Conservation (phyloP, 2,329 filamentous ascomycete genomes). For the Clarireedia paspali region DNA sequence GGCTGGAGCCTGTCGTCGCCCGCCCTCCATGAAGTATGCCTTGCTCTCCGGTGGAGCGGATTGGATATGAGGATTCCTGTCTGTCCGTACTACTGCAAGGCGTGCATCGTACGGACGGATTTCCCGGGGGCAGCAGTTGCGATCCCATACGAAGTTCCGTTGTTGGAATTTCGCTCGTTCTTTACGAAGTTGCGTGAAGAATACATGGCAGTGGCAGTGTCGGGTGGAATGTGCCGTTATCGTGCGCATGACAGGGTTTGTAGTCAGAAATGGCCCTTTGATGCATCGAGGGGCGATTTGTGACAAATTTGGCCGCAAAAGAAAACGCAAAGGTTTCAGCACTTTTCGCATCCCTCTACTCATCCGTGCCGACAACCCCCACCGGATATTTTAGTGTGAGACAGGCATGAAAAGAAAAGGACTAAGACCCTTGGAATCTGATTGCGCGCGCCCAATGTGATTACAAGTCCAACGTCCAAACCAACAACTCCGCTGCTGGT, state of each 20-base stretch:
- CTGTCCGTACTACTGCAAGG: no score
- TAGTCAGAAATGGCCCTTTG: background rate
- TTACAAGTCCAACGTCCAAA: background rate
- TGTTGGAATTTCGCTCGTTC: background rate
- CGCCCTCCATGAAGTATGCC: constrained; percentile 6
- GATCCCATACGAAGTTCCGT: no score
- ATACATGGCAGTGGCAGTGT: constrained; percentile 2
- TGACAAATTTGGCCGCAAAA: background rate
- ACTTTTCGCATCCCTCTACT: background rate
- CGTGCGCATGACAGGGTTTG: background rate
- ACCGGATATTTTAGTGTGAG: background rate
- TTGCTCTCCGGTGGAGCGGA: no score
- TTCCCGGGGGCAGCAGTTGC: no score
- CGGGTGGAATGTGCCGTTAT: background rate
- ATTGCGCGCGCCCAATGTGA: background rate
- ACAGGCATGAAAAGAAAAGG: no score
- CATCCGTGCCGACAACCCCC: background rate
- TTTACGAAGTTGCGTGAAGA: no score
- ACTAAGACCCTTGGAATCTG: background rate
- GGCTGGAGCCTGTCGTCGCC: background rate
- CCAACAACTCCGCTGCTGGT: background rate
- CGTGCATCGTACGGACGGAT: no score
- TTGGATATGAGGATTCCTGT: no score
- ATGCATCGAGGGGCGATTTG: background rate
- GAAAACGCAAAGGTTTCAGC: background rate